phyloP scores from a whole-genome alignment of 352 stramenopile species.

The Globisporangium viniferum region DNA sequence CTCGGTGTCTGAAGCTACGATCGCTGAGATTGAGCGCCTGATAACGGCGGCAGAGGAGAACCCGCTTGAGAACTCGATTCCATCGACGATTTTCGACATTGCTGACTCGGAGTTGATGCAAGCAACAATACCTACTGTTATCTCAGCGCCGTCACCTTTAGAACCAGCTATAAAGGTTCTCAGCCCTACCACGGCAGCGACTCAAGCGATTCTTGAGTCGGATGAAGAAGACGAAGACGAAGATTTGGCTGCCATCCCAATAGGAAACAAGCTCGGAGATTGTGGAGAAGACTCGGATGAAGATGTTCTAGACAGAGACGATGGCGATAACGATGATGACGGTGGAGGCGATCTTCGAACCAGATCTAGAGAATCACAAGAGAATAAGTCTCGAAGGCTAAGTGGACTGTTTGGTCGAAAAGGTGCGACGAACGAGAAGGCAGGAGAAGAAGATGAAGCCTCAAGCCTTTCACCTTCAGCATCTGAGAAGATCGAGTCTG shows the following conservation, averaged over 20 bases:
- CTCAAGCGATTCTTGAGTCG: constrained; percentile 1
- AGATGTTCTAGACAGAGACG: constrained; percentile 23
- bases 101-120: constrained; percentile 57
- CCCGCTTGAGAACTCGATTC: constrained; percentile 8
- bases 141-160: not conserved
- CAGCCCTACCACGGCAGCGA: not conserved
- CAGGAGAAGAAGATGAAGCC: constrained; percentile 7
- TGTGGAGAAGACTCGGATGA: constrained; percentile 38
- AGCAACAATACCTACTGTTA: constrained; percentile 9
- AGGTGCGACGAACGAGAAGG: not conserved
- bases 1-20: constrained; percentile 23
- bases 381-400: not conserved
- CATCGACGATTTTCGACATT: constrained; percentile 45
- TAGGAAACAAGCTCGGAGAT: not conserved
- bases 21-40: constrained; percentile 29
- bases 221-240: constrained; percentile 28
- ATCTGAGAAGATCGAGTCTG: constrained; percentile 18
- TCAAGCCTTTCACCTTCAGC: constrained; percentile 1
- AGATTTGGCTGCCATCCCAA: not conserved
- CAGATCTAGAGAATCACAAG: not conserved
- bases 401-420: constrained; percentile 2
- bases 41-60: constrained; percentile 13
- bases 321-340: not conserved
- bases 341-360: no score
- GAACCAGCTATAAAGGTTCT: constrained; percentile 3